Conservation (phyloP, 768 basidiomycete species). For the Auricularia sp. region DNA sequence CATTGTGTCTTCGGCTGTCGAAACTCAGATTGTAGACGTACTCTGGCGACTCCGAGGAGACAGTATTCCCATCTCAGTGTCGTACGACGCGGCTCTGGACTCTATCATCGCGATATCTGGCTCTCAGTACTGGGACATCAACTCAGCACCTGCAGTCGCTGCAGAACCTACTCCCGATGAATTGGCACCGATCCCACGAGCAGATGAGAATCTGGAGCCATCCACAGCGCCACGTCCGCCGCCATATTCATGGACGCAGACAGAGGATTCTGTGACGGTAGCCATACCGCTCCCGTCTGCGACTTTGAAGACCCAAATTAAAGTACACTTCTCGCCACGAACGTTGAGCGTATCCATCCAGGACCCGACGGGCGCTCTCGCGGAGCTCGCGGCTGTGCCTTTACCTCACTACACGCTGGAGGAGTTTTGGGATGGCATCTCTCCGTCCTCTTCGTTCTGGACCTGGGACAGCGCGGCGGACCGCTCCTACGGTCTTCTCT, state of each 20-base stretch:
- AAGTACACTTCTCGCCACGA: slow-evolving; percentile 52
- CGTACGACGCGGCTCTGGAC: slow-evolving; percentile 35
- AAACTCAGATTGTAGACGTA: slow-evolving; percentile 32
- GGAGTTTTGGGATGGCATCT: slow-evolving; percentile 72
- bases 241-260: slow-evolving; percentile 92
- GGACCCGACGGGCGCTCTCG: slow-evolving; percentile 20
- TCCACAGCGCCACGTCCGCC: slow-evolving; percentile 40
- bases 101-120: slow-evolving; percentile 51
- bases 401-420: slow-evolving; percentile 54
- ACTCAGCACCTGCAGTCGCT: slow-evolving; percentile 19
- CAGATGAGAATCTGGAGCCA: slow-evolving; percentile 44
- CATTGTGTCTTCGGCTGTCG: not conserved
- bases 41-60: slow-evolving; percentile 63
- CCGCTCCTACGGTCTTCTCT: slow-evolving; percentile 44
- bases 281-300: slow-evolving; percentile 73
- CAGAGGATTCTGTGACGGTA: slow-evolving; percentile 70
- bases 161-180: slow-evolving; percentile 60
- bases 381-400: slow-evolving; percentile 19
- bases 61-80: slow-evolving; percentile 55
- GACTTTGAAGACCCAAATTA: slow-evolving; percentile 54
- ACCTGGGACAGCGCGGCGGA: slow-evolving; percentile 72
- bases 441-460: slow-evolving; percentile 77
- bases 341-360: slow-evolving; percentile 58
- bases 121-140: slow-evolving; percentile 40
- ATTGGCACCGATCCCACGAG: slow-evolving; percentile 56